Evolutionary conservation across 2,329 filamentous ascomycete genomes (phyloP), one percentile per base, ranked within the genome.

Genomic region (Escovopsis sp.): DNA sequence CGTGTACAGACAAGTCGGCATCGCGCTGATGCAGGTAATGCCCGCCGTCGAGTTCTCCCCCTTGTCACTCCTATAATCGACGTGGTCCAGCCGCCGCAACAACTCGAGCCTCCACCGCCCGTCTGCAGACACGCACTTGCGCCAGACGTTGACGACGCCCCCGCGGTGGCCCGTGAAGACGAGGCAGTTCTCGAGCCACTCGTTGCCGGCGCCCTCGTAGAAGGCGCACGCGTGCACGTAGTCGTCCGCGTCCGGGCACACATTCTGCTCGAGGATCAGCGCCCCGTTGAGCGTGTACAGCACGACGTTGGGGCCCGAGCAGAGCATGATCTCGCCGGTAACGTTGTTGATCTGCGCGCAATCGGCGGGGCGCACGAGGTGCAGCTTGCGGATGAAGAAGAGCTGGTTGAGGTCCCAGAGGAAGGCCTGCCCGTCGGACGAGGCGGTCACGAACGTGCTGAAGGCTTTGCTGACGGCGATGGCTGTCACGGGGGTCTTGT

Each of bases 401-500:
- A 86, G 72, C 13, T 84, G 75, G 54, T 96, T 98, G 4, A 98
- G 67, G 53, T 96, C 90, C 90, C 90, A 98, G 4, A 96, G 65
- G 48, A 93, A 76, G 10, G 87, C 76, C 27, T 83, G 76, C 0
- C 87, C 87, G 49, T 93, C 84, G 1, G 70, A 69, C 0, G 82
- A 87, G 1, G 82, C 79, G 2, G 86, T 92, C 3, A 96, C 67
- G 35, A 98, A 73, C 0, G 86, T 82, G 50, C 84, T 87, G 54
- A 94, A 92, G 0, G 85, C 81, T 42, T 86, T 80, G 27, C 84
- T 92, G 2, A 88, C 78, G 0, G 87, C 83, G 33, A 98, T 76
- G 2, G 75, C 74, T 2, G 76, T 84, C 13, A 96, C 81, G 0
- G 87, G 76, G 0, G 75, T 76, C 51, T 85, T 84, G 60, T 98